phyloP scores from a whole-genome alignment of 192 early-diverging fungal genomes.

The Rhizoclosmatium globosum region DNA sequence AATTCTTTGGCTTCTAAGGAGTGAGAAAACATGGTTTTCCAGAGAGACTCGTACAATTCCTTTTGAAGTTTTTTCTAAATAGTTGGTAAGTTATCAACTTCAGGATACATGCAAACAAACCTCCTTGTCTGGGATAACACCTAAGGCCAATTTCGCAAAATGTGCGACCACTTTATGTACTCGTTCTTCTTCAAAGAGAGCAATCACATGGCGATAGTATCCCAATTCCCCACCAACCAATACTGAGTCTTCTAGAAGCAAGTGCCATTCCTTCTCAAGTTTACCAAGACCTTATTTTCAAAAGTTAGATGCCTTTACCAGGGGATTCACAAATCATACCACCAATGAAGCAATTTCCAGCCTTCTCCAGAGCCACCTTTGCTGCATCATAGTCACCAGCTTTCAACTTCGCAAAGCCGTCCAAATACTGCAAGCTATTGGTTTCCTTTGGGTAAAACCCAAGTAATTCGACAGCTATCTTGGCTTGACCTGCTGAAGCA shows the following conservation, averaged over 20 bases:
- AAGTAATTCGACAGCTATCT: slow-evolving; percentile 32
- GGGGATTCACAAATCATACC: background rate
- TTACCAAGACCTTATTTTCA: slow-evolving; percentile 7
- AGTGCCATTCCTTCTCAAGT: slow-evolving; percentile 14
- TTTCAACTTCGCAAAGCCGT: slow-evolving; percentile 35
- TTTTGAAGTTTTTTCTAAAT: background rate
- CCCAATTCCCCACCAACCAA: slow-evolving; percentile 34
- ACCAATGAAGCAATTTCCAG: slow-evolving; percentile 23
- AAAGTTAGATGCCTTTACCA: slow-evolving; percentile 14
- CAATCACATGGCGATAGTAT: slow-evolving; percentile 48
- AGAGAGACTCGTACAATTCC: slow-evolving; percentile 11
- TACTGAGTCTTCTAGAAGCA: slow-evolving; percentile 36
- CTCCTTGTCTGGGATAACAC: slow-evolving; percentile 23
- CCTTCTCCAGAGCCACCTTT: slow-evolving; percentile 28
- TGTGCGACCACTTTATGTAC: slow-evolving; percentile 22
- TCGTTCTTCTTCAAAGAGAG: slow-evolving; percentile 36
- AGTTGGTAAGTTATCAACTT: no score
- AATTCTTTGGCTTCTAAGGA: slow-evolving; percentile 35
- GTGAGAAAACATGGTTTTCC: slow-evolving; percentile 41
- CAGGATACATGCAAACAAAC: slow-evolving; percentile 3
- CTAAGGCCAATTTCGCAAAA: slow-evolving; percentile 43
- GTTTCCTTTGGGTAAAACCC: slow-evolving; percentile 22
- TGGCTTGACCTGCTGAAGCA: slow-evolving; percentile 2
- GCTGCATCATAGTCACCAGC: slow-evolving; percentile 30
- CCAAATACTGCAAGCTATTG: slow-evolving; percentile 37